Base-by-base conservation (phyloP, 2,329 filamentous ascomycete species). In the Fusarium sp. region DNA sequence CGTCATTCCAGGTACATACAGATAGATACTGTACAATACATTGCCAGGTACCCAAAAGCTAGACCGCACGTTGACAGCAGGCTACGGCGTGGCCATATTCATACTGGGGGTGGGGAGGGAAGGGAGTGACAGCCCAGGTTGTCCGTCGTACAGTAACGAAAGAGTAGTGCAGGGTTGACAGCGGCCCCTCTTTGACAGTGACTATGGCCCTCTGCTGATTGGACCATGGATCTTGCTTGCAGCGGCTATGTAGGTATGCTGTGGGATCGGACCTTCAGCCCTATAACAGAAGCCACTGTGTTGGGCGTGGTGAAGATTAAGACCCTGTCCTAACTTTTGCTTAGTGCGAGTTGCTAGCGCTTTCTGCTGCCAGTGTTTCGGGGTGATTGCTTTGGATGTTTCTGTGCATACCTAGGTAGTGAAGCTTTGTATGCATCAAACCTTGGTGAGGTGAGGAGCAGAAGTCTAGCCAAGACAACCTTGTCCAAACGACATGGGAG, bases 211-310 rank as follows among this genome's bases (percentile, higher is more conserved):
- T 58, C 67, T 47, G 56, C 46, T 55, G 52, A 24, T 32, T 48
- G 45, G 47, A 56, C 42, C 59, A 65, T 71, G 67, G 64, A 65
- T 69, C 67, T 71, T 70, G 67, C 46, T 52, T 70, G 68, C 52
- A 59, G 52, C 40, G 44, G 56, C 51, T 67, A 58, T 52, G 24
- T 59, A 41, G 56, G 47, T 67, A 54, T 52, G 24, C 57, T 41
- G 44, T 37, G 49, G 67, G 51, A 60, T 67, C 67, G 57, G 32
- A 25, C 40, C 40, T 44, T 70, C 68, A 70, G 68, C 68, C 68
- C 68, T 70, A 70, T 48, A 69, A 48, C 34, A 48, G 56, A 65
- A 58, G 52, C 57, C 48, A 57, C 41, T 29, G 47, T 30, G 41
- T 49, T 51, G 11, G 30, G 29, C 27, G 52, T 54, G 45, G 27